Evolutionary conservation across 2,329 filamentous ascomycete species (phyloP).

Genomic region (Microsporum audouinii): DNA sequence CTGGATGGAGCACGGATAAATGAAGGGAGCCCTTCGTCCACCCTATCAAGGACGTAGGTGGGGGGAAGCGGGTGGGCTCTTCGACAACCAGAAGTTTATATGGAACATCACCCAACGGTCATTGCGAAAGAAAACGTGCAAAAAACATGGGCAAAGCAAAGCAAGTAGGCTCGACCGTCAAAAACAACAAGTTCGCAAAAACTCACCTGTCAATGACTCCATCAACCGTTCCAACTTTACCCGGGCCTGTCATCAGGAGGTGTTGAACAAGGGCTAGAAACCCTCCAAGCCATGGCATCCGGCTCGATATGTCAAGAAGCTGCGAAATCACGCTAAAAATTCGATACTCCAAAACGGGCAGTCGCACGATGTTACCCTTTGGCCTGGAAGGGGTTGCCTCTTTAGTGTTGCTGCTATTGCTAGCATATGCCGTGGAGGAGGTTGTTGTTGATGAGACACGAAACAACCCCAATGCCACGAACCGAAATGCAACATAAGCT

Average conservation of each 20-base stretch:
- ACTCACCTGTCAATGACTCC: conserved; percentile 85
- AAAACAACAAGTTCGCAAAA: conserved; percentile 13
- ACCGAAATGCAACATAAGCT: conserved; percentile 51
- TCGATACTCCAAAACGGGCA: conserved; percentile 64
- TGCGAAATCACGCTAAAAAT: conserved; percentile 63
- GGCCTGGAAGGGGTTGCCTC: conserved; percentile 19
- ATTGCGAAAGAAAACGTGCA: conserved; percentile 8
- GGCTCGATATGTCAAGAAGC: conserved; percentile 59
- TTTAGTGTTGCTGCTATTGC: conserved; percentile 4
- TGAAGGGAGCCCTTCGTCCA: neutral
- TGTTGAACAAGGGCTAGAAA: conserved; percentile 64
- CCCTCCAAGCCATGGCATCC: conserved; percentile 86
- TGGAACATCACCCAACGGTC: conserved; percentile 5
- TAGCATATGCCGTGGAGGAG: conserved; percentile 11
- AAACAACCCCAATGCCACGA: conserved; percentile 52
- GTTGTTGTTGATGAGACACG: conserved; percentile 55
- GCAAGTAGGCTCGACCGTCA: conserved; percentile 3
- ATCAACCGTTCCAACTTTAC: conserved; percentile 61
- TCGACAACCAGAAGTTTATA: neutral
- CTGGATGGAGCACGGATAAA: conserved; percentile 3
- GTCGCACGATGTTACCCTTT: conserved; percentile 25
- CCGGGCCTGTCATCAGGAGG: conserved; percentile 60
- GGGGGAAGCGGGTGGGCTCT: neutral
- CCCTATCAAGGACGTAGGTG: neutral
- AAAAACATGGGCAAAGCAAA: conserved; percentile 9